These are phyloP conservation scores for Chaetomidium leptoderma DNA, from an alignment of 495 filamentous ascomycete species.

Conservation along the genomic window DNA sequence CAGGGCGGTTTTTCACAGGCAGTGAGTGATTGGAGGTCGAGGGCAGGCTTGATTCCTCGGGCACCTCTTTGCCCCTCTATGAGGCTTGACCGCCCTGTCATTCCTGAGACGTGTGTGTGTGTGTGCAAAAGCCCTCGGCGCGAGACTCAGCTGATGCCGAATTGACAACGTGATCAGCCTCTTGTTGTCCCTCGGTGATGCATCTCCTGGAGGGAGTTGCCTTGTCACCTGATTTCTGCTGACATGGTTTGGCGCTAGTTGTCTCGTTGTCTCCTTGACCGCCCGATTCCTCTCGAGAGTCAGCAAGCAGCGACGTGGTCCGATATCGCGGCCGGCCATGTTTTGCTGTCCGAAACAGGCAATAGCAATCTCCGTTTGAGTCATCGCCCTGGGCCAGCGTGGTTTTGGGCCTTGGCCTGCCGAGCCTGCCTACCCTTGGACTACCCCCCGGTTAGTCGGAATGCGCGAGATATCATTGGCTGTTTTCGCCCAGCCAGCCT, in stretches of 20 bases:
- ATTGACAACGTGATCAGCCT: background rate
- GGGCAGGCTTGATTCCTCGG: no score
- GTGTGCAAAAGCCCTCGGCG: no score
- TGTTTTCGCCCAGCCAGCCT: background rate
- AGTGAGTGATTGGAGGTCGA: no score
- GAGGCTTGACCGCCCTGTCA: no score
- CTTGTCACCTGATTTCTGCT: background rate
- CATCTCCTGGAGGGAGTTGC: background rate
- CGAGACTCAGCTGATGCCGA: background rate
- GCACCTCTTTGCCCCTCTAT: no score
- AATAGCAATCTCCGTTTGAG: constrained; percentile 10
- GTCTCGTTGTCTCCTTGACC: background rate
- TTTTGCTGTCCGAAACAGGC: background rate
- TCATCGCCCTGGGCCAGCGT: background rate
- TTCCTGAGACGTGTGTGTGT: no score
- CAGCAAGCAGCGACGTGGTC: background rate
- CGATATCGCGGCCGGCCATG: constrained; percentile 8
- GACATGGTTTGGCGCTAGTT: background rate
- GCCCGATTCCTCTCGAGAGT: background rate
- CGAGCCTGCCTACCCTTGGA: no score
- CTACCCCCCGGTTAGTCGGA: no score
- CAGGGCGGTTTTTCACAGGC: no score
- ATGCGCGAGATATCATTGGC: background rate
- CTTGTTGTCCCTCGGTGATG: background rate
- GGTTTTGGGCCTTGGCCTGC: background rate